Conservation (phyloP, 768 basidiomycete species). For the Hypholoma sublateritium region DNA sequence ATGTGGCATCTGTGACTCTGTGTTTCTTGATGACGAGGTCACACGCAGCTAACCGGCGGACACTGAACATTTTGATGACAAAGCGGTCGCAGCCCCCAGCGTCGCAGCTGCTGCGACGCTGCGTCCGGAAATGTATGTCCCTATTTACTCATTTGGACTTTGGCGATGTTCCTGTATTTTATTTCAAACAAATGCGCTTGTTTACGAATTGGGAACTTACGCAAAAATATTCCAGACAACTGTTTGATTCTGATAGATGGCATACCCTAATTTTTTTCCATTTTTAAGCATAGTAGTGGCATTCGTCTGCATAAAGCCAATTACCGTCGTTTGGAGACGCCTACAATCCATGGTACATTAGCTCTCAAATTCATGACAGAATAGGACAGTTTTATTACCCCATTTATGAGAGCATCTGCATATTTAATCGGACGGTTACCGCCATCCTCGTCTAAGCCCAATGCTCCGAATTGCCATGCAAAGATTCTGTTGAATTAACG, state of each 20-base stretch:
- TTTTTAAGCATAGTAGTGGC: background rate
- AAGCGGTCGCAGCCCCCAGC: no score
- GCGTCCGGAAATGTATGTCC: no score
- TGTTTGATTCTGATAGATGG: slow-evolving; percentile 54
- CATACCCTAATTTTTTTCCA: slow-evolving; percentile 31
- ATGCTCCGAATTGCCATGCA: slow-evolving; percentile 58
- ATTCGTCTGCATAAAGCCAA: background rate
- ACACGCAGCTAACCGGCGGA: no score
- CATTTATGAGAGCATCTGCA: slow-evolving; percentile 49
- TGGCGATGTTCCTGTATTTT: slow-evolving; percentile 29
- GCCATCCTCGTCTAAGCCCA: slow-evolving; percentile 47
- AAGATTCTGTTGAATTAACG: slow-evolving; percentile 38
- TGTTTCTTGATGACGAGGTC: no score
- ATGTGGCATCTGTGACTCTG: no score
- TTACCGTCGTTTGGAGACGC: slow-evolving; percentile 59
- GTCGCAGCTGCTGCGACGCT: no score
- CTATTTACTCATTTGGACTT: slow-evolving; percentile 31
- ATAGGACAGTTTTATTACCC: slow-evolving; percentile 21
- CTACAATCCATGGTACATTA: slow-evolving; percentile 16
- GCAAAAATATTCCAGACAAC: slow-evolving; percentile 50
- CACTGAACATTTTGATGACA: no score
- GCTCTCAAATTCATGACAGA: background rate
- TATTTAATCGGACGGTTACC: slow-evolving; percentile 58
- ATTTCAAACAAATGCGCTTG: slow-evolving; percentile 3
- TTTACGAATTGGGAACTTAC: slow-evolving; percentile 26